Conservation (phyloP, 2,329 filamentous ascomycete genomes). For the Penicillium palitans region DNA sequence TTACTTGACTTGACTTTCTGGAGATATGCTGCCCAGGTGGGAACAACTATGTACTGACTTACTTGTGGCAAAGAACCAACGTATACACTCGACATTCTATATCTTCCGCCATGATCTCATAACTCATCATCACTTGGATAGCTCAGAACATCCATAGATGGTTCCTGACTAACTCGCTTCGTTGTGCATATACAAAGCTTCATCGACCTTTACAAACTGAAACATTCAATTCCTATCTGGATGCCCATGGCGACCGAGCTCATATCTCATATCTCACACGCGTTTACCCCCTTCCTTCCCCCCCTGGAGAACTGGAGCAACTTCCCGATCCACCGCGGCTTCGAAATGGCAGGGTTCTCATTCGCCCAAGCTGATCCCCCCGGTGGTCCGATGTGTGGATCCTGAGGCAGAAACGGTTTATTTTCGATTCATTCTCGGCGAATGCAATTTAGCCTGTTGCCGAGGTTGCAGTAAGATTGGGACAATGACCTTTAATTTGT, state of each 20-base stretch:
- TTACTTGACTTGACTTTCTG: not conserved
- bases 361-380: conserved; percentile 19
- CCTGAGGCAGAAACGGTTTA: conserved; percentile 19
- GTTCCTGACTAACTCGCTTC: not conserved
- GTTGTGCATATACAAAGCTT: not conserved
- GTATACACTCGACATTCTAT: not conserved
- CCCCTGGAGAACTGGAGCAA: conserved; percentile 15
- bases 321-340: conserved; percentile 21
- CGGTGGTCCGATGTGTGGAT: conserved; percentile 17
- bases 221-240: not conserved
- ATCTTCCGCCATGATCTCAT: conserved; percentile 22
- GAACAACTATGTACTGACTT: not conserved
- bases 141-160: not conserved
- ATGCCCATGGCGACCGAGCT: not conserved
- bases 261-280: not conserved
- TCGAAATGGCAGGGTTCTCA: conserved; percentile 21
- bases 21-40: not conserved
- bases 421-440: conserved; percentile 6
- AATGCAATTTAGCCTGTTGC: conserved; percentile 1
- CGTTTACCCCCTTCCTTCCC: conserved; percentile 3
- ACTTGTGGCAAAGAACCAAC: not conserved
- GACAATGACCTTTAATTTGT: not conserved
- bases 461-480: not conserved
- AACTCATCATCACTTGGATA: conserved; percentile 14
- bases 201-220: not conserved